Evolutionary conservation across 2,329 filamentous ascomycete species (phyloP).

Genomic region (Elsinoe batatas): DNA sequence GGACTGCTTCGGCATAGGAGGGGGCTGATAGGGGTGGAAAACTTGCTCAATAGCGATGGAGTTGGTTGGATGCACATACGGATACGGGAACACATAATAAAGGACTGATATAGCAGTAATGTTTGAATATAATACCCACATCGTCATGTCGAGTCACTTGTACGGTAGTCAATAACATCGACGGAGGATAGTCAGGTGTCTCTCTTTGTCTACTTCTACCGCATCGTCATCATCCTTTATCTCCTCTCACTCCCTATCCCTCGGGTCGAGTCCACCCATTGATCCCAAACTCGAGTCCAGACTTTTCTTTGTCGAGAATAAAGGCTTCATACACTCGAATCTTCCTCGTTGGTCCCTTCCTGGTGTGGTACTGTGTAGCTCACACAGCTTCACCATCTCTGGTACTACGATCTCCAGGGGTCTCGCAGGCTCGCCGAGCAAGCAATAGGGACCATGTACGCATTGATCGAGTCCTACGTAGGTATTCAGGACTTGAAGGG

Average conservation of each 20-base stretch:
- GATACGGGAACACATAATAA: not conserved
- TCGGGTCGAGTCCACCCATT: too few relatives aligned
- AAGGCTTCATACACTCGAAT: too few relatives aligned
- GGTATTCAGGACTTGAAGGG: not conserved
- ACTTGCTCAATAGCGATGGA: not conserved
- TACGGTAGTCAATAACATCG: too few relatives aligned
- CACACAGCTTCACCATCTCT: not conserved
- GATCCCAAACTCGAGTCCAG: too few relatives aligned
- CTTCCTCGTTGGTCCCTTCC: too few relatives aligned
- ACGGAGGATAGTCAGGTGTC: too few relatives aligned
- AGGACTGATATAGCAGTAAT: not conserved
- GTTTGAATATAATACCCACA: conserved; percentile 5
- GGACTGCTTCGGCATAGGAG: not conserved
- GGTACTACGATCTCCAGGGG: not conserved
- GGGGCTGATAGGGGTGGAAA: too few relatives aligned
- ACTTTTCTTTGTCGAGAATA: too few relatives aligned
- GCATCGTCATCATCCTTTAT: too few relatives aligned
- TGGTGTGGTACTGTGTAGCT: too few relatives aligned
- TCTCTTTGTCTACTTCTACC: too few relatives aligned
- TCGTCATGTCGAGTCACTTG: not conserved
- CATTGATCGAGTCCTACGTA: not conserved
- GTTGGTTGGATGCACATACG: not conserved
- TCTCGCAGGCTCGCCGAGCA: not conserved
- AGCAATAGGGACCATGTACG: not conserved
- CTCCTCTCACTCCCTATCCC: too few relatives aligned